Evolutionary conservation across 805 yeast genomes (phyloP), one percentile per base, ranked within the genome.

Genomic region (Barnettozyma botsteinii): DNA sequence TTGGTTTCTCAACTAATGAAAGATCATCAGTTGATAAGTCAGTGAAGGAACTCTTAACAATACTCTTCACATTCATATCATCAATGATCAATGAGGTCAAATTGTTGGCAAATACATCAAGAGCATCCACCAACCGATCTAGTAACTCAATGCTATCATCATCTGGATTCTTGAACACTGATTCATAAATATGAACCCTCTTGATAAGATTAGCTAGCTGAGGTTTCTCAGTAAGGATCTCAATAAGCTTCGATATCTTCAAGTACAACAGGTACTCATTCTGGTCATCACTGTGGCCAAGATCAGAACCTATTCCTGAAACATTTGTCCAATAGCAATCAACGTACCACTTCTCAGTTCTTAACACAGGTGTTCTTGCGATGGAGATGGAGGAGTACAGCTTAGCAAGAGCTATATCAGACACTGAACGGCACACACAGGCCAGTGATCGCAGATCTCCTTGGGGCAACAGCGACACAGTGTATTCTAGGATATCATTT

Each of bases 211-310:
- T 13, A 17, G 62, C 57, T 17, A 73, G 55, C 5, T 56, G 55
- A 3, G 63, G 45, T 39, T 71, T 44, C 3, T 10, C 9, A 5
- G 36, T 40, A 20, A 72, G 47, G 1, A 70, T 58, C 17, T 65
- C 64, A 11, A 64, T 34, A 30, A 79, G 53, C 3, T 69, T 57
- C 28, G 62, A 62, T 34, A 77, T 60, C 45, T 72, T 64, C 18
- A 65, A 54, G 21, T 57, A 48, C 10, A 64, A 53, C 15, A 69
- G 53, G 33, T 65, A 48, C 23, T 60, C 65, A 37, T 70, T 66
- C 33, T 65, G 64, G 28, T 63, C 62, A 0, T 40, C 43, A 10
- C 60, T 57, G 31, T 66, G 65, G 11, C 59, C 49, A 3, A 64
- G 51, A 4, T 65, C 59, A 7, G 7, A 7, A 7, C 56, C 47